Base-by-base conservation (phyloP, 116 monocot genomes). In the Zostera marina region DNA sequence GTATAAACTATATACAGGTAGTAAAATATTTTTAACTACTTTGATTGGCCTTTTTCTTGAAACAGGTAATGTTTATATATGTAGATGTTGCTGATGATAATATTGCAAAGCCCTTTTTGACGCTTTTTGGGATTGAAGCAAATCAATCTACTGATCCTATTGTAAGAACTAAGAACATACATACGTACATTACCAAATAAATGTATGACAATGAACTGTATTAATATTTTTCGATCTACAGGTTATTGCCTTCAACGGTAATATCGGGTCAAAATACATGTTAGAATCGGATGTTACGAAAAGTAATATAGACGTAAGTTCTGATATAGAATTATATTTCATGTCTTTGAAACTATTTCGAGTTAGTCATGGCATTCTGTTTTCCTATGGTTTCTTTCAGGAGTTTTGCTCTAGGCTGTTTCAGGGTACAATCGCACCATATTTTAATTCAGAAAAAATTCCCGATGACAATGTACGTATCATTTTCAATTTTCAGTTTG, bases 191-290 rank as follows among this genome's bases (percentile, higher is more conserved):
- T n/a, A n/a, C n/a, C n/a, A n/a, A n/a, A 25, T 56, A 32, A 32
- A 32, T 32, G 5, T 32, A 3, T 32, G 32, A 32, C 32, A 1
- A 32, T 32, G 32, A 32, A 32, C 32, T 32, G 32, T 32, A 0
- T 5, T 32, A 32, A 32, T 32, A 0, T 32, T 32, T 32, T 22
- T 56, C 64, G 44, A 51, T 69, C 11, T 15, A 25, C 76, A 96
- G 96, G 88, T 89, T 45, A 71, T 82, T 71, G 89, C 89, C 61
- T 96, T 96, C 76, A 80, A 96, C 76, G 88, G 79, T 60, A 88
- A 64, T 43, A 53, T 66, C 53, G 85, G 82, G 38, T 72, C 74
- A 38, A 96, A 96, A 59, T 78, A 89, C 64, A 57, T 85, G 60
- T 53, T 96, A 66, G 85, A 96, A 66, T 71, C 73, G 32, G 80